Conservation (phyloP, 495 filamentous ascomycete species). For the Diplogelasinospora grovesii region DNA sequence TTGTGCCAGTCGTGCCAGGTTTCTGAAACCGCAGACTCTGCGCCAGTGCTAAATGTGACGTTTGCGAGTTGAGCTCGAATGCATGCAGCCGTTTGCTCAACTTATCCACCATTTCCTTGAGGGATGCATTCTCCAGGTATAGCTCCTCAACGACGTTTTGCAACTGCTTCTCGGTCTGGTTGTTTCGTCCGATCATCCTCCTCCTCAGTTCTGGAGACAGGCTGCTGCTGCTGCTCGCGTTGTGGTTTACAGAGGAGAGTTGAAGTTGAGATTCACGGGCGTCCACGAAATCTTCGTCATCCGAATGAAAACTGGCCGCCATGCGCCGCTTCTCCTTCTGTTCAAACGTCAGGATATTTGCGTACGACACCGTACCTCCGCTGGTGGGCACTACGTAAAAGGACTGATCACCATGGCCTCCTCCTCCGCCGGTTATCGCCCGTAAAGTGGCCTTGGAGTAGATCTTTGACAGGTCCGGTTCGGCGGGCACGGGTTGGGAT, state of each 20-base stretch:
- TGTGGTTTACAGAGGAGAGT: constrained; percentile 23
- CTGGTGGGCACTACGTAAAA: constrained; percentile 94
- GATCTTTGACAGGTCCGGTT: constrained; percentile 68
- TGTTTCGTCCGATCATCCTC: too few species aligned
- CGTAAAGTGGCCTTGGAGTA: constrained; percentile 77
- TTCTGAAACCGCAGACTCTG: constrained; percentile 70
- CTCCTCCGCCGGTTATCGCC: constrained; percentile 48
- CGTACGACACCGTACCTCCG: constrained; percentile 84
- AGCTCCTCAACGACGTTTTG: constrained; percentile 71
- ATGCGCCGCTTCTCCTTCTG: constrained; percentile 55
- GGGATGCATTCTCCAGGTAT: constrained; percentile 67
- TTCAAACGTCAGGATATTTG: constrained; percentile 70
- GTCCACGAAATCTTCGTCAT: constrained; percentile 78
- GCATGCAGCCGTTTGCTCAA: constrained; percentile 71
- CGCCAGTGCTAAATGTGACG: constrained; percentile 68
- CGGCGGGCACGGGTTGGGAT: constrained; percentile 35
- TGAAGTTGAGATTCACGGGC: constrained; percentile 60
- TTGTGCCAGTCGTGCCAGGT: constrained; percentile 26
- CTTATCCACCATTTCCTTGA: constrained; percentile 69
- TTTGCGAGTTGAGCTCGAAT: constrained; percentile 81
- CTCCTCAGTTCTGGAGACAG: too few species aligned
- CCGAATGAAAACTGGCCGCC: constrained; percentile 30
- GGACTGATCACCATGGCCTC: constrained; percentile 57
- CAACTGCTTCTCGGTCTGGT: constrained; percentile 28
- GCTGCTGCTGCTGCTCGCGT: constrained; percentile 13